A percentile compares a stretch with the other conserved stretches of the same genome.
These are phyloP conservation scores for Sugiyamaella qingdaonensis DNA, from an alignment of 805 yeast genomes.

Conservation along the genomic window DNA sequence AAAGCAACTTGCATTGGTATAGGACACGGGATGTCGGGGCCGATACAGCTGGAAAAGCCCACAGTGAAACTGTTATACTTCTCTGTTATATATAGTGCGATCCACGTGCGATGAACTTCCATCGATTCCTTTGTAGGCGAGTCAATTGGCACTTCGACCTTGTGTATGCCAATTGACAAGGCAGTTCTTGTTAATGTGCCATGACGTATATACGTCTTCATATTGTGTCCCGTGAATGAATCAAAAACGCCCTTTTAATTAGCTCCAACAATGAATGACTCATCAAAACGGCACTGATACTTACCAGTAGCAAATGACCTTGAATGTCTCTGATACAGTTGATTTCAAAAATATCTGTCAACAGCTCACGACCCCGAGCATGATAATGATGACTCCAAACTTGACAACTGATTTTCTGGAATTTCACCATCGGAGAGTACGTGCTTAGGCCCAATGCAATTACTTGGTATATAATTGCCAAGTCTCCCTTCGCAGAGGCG, in stretches of 20 bases:
- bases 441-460: not conserved
- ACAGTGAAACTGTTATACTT: conserved; percentile 10
- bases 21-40: conserved; percentile 2
- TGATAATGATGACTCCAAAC: not conserved
- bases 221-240: not conserved
- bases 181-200: conserved; percentile 11
- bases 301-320: not conserved
- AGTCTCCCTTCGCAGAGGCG: not conserved
- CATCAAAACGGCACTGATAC: not conserved
- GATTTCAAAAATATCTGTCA: not conserved
- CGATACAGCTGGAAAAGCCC: conserved; percentile 12
- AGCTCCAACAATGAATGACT: too few relatives aligned
- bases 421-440: not conserved
- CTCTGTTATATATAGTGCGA: conserved; percentile 4
- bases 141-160: not conserved
- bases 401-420: not conserved
- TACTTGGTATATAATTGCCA: not conserved
- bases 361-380: not conserved
- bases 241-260: not conserved
- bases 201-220: conserved; percentile 1
- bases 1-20: not conserved
- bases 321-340: not conserved
- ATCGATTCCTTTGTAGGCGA: not conserved
- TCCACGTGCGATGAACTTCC: conserved; percentile 9
- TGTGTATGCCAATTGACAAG: conserved; percentile 9